Evolutionary conservation across 352 stramenopile species (phyloP), one percentile per base, ranked within the genome.

Genomic region (Pythium guiyangense): DNA sequence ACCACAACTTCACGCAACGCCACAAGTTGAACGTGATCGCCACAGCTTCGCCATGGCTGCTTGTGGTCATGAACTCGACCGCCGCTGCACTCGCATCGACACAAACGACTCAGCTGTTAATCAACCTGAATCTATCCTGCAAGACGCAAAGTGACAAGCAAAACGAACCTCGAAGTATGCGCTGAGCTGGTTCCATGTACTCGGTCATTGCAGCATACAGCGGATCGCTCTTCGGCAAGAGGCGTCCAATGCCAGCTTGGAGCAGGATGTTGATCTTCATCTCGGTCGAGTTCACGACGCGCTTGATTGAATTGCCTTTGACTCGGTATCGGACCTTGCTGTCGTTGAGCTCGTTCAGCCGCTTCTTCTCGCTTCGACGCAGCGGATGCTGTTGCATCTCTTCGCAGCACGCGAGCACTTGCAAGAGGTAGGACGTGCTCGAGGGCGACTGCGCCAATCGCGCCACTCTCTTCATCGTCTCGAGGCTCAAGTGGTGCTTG

Each of bases 381-480:
- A 79, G 12, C 14, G 61, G 64, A 31, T 66, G 37, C 2, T 67
- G 56, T 8, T 67, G 62, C 17, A 71, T 34, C 37, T 76, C 70
- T 26, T 52, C 31, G 26, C 67, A 76, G 34, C 20, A 39, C n/a
- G 67, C 57, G n/a, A 79, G 35, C 15, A 61, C 37, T 15, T 51
- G 44, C 49, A 76, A 43, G 4, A 75, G 51, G 20, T 62, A 49
- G 3, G 57, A 49, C n/a, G 60, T 60, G 12, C 49, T 68, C 39
- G 20, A 34, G 4, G 27, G 31, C 1, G 18, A 39, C 25, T 63
- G 37, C 18, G 25, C 49, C 4, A 70, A 37, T 18, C 52, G 63
- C 14, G 79, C 52, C 10, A 96, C 76, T 2, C 42, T 49, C 59
- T 77, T 75, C 77, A 93, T 88, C 6, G 80, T 70, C 17, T 75